phyloP scores from a whole-genome alignment of 2,329 filamentous ascomycete genomes.

The Pyrenochaeta sp. region DNA sequence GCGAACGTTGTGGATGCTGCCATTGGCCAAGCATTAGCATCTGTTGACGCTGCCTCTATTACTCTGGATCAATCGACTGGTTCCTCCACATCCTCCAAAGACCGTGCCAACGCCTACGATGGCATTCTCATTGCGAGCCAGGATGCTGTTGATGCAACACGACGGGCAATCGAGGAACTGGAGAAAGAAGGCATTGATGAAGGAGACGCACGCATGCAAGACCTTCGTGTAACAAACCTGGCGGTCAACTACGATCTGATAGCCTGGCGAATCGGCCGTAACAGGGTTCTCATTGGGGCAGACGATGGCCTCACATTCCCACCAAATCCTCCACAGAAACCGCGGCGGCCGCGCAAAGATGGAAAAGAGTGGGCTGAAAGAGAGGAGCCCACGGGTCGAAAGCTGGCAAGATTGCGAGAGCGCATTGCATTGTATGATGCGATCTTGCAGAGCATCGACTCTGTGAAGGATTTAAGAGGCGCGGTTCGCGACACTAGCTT shows the following conservation, averaged over 20 bases:
- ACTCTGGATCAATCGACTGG: conserved; percentile 55
- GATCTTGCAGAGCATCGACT: conserved; percentile 87
- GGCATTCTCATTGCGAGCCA: conserved; percentile 89
- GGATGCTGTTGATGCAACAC: conserved; percentile 92
- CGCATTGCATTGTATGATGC: conserved; percentile 90
- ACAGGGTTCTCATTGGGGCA: conserved; percentile 84
- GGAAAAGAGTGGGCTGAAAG: conserved; percentile 58
- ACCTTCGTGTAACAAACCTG: conserved; percentile 88
- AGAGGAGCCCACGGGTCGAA: conserved; percentile 75
- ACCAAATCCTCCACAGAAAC: conserved; percentile 63
- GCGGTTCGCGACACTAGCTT: conserved; percentile 84
- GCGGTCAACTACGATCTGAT: conserved; percentile 95
- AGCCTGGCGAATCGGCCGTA: conserved; percentile 92
- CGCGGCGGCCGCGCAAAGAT: conserved; percentile 59
- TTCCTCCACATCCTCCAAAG: conserved; percentile 61
- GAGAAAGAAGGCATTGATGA: conserved; percentile 82
- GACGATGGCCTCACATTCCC: conserved; percentile 75
- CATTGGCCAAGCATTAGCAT: conserved; percentile 83
- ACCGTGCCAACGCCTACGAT: conserved; percentile 88
- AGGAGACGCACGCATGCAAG: conserved; percentile 87
- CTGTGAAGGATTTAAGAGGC: conserved; percentile 87
- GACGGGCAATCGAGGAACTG: conserved; percentile 91
- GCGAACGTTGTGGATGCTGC: conserved; percentile 93
- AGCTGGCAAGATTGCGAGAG: conserved; percentile 82
- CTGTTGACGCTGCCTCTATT: conserved; percentile 67